These are phyloP conservation scores for Exophiala sp. DNA, from an alignment of 2,329 filamentous ascomycete genomes.

Conservation along the genomic window DNA sequence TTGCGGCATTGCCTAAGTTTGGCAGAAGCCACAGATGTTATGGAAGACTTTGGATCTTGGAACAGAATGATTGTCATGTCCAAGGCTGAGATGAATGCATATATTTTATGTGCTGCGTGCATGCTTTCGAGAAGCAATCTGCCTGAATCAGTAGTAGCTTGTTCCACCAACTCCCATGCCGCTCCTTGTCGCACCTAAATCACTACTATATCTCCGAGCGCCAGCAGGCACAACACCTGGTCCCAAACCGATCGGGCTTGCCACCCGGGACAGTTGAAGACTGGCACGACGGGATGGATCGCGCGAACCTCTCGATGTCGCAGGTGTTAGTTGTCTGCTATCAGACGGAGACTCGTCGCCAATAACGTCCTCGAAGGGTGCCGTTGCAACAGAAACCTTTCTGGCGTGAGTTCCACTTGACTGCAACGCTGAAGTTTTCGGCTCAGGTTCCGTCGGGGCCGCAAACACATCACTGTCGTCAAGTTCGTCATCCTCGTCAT, in stretches of 20 bases:
- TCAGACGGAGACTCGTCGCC: constrained; percentile 15
- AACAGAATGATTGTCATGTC: not conserved
- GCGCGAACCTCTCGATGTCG: constrained; percentile 7
- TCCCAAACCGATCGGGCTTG: constrained; percentile 30
- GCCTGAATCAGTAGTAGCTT: constrained; percentile 23
- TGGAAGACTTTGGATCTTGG: not conserved
- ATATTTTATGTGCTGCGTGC: not conserved
- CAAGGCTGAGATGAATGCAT: not conserved
- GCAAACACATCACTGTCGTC: constrained; percentile 14
- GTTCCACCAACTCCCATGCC: constrained; percentile 29
- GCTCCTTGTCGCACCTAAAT: constrained; percentile 29
- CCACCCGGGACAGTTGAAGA: constrained; percentile 21
- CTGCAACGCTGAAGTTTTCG: constrained; percentile 9
- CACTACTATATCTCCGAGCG: constrained; percentile 29
- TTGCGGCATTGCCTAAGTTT: too few species aligned
- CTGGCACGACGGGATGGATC: constrained; percentile 10
- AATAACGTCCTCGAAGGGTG: constrained; percentile 7
- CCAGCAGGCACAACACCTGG: constrained; percentile 22
- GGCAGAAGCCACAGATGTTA: not conserved
- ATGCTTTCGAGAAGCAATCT: not conserved
- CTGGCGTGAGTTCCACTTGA: constrained; percentile 5
- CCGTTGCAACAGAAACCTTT: constrained; percentile 1
- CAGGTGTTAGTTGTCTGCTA: constrained; percentile 7
- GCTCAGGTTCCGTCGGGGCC: not conserved
- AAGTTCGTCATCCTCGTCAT: constrained; percentile 24